phyloP scores from a whole-genome alignment of 1,139 yeast species.

The Yamadazyma conglobata region DNA sequence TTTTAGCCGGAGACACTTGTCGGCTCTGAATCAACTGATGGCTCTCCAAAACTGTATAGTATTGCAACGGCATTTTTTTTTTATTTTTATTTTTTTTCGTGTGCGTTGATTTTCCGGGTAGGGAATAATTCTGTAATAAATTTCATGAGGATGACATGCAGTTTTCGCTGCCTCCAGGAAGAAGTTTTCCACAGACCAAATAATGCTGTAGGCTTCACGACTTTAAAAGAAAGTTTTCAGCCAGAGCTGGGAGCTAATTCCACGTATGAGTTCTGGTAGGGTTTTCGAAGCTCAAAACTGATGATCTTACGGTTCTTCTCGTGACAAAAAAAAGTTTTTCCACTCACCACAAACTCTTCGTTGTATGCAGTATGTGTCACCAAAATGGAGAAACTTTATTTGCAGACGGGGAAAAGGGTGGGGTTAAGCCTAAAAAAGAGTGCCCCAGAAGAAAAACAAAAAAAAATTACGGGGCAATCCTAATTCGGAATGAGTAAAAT shows the following conservation, averaged over 20 bases:
- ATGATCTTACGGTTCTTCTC: not conserved
- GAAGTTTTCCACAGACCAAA: too few relatives aligned
- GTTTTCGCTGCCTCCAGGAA: too few relatives aligned
- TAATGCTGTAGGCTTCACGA: too few relatives aligned
- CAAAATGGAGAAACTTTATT: conserved; percentile 4
- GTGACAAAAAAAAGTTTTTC: not conserved
- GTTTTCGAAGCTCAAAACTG: not conserved
- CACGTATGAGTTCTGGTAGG: not conserved
- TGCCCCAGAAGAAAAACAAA: too few relatives aligned
- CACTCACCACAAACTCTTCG: conserved; percentile 1
- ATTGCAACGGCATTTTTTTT: conserved; percentile 2
- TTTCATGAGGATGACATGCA: too few relatives aligned
- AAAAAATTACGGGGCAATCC: too few relatives aligned
- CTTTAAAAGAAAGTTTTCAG: not conserved
- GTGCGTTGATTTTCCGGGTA: conserved; percentile 1
- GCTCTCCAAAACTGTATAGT: not conserved
- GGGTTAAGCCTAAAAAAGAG: too few relatives aligned
- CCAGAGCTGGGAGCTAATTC: not conserved
- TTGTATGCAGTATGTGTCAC: conserved; percentile 1
- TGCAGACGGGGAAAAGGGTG: conserved; percentile 1
- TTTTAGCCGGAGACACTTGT: too few relatives aligned
- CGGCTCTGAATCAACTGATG: conserved; percentile 1
- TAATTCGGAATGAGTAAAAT: conserved; percentile 1
- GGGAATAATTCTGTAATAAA: too few relatives aligned
- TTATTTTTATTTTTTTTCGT: conserved; percentile 1